Base-by-base conservation (phyloP, 2,329 filamentous ascomycete species). In the Aspergillus texensis region DNA sequence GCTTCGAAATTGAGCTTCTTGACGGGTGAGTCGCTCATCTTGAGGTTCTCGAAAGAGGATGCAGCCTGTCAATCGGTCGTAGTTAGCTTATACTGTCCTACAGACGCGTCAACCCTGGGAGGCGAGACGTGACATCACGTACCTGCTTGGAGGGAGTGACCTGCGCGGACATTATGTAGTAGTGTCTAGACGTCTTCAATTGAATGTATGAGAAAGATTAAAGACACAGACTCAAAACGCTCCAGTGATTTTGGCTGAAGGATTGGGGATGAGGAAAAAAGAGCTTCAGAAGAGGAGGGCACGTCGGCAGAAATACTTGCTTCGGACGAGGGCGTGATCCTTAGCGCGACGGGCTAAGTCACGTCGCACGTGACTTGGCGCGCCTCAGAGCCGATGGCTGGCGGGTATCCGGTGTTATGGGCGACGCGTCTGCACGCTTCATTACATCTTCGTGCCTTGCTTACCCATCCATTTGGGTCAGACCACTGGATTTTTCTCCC, bases 1-100 rank as follows among this genome's bases (percentile, higher is more conserved):
- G 83, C 77, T 69, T 85, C 81, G 78, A 97, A 93, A 83, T 91
- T 85, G 70, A 95, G 87, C 86, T 96, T 96, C 90, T 97, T 97
- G 68, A 91, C 83, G 53, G 94, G 93, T 1, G 93, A 95, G 72
- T 96, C 92, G 68, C 78, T 83, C 88, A 97, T 96, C 83, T 94
- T 96, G 79, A 98, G 86, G 72, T 88, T 88, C 80, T 95, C 89
- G 76, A 98, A 90, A 73, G 89, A 93, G 75, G 92, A 89, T 74
- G 93, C 91, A 83, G 91, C 91, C 94, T 98, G 77, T 68, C 54
- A 56, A 62, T 45, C 66, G 65, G 58, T 60, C 62, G 71, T 82
- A 78, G 79, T 79, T 78, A 77, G 76, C 77, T 66, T 65, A 63
- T 63, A 68, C 68, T 66, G 67, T 72, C 62, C 62, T 71, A 60